Percentiles rank a stretch among this genome's conserved stretches.
Conservation (phyloP, 768 basidiomycete species). For the Clitopilus hobsonii region DNA sequence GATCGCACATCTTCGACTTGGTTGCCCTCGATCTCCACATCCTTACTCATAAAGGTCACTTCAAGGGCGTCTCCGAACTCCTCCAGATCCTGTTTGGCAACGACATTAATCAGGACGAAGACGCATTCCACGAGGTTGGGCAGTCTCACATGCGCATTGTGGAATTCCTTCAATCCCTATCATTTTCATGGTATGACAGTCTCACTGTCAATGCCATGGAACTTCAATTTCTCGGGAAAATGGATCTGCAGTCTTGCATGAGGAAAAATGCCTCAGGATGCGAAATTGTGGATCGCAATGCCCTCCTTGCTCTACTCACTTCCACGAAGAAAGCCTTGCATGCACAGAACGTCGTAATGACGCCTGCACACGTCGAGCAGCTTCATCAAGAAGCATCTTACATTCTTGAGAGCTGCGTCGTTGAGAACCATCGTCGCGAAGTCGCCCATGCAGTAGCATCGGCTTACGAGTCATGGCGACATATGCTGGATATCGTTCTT, state of each 20-base stretch:
- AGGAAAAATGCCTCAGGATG: slow-evolving; percentile 69
- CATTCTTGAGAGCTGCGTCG: slow-evolving; percentile 76
- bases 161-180: slow-evolving; percentile 82
- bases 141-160: slow-evolving; percentile 84
- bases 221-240: slow-evolving; percentile 57
- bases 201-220: slow-evolving; percentile 52
- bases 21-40: slow-evolving; percentile 87
- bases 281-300: slow-evolving; percentile 74
- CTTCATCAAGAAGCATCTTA: slow-evolving; percentile 67
- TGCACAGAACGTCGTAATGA: slow-evolving; percentile 61
- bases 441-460: slow-evolving; percentile 64
- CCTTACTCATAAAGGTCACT: slow-evolving; percentile 72
- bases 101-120: slow-evolving; percentile 36
- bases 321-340: slow-evolving; percentile 58
- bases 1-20: slow-evolving; percentile 82
- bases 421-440: slow-evolving; percentile 86
- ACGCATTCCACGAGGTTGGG: slow-evolving; percentile 66
- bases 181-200: slow-evolving; percentile 85
- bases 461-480: slow-evolving; percentile 82
- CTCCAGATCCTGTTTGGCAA: slow-evolving; percentile 80
- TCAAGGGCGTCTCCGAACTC: slow-evolving; percentile 68
- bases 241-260: slow-evolving; percentile 69
- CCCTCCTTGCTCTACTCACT: slow-evolving; percentile 66
- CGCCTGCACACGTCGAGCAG: slow-evolving; percentile 58
- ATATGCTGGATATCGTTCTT: slow-evolving; percentile 78